phyloP scores from a whole-genome alignment of 2,329 filamentous ascomycete genomes.

The Pyricularia grisea region DNA sequence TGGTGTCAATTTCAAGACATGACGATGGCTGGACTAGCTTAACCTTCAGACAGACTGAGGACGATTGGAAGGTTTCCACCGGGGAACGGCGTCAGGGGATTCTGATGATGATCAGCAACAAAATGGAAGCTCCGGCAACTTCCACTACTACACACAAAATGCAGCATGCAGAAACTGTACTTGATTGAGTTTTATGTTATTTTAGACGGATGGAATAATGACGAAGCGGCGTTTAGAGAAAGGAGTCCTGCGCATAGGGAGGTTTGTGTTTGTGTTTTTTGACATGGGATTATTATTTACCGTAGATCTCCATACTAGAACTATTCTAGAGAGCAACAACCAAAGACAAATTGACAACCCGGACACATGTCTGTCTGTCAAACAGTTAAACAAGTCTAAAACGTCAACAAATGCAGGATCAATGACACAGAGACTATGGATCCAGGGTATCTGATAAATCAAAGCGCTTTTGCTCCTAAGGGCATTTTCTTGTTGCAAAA shows the following conservation, averaged over 20 bases:
- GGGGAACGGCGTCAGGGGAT: neutral
- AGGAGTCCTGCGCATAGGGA: too few species aligned
- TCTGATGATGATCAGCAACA: neutral
- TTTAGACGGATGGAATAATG: neutral
- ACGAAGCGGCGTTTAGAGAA: neutral
- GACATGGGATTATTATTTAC: neutral
- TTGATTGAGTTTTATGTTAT: neutral
- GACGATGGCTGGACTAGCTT: neutral
- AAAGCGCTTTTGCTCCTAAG: neutral
- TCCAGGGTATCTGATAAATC: neutral
- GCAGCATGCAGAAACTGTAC: neutral
- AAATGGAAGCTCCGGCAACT: neutral
- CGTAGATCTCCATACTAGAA: neutral
- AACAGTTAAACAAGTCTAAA: neutral
- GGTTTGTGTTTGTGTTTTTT: neutral
- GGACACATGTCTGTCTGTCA: neutral
- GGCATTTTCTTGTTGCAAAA: neutral
- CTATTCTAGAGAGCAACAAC: neutral
- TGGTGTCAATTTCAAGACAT: neutral
- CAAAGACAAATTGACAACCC: neutral
- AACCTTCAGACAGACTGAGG: neutral
- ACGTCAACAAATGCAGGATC: neutral
- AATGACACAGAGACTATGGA: neutral
- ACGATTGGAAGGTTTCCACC: neutral
- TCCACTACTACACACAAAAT: neutral